These are phyloP conservation scores for Dalechampia spathulata DNA, from an alignment of 441 rosid species.

Conservation along the genomic window DNA sequence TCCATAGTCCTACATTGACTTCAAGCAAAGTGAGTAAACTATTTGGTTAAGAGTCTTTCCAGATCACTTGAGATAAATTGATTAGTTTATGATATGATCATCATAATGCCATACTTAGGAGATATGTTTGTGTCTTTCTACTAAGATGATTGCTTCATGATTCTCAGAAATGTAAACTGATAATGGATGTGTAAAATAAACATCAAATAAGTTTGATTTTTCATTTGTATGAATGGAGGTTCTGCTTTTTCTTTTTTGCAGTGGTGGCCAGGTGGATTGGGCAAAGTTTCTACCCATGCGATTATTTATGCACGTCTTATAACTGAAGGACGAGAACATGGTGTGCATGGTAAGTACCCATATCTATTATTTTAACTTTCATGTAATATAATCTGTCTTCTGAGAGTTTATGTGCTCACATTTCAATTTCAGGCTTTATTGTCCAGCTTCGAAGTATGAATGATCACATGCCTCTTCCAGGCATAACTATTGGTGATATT, in stretches of 20 bases:
- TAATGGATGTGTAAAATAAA: not conserved
- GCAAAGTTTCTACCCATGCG: slow-evolving; percentile 84
- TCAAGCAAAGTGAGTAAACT: slow-evolving; percentile 67
- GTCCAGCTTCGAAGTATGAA: slow-evolving; percentile 91
- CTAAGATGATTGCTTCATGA: not conserved
- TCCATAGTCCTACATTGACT: slow-evolving; percentile 84
- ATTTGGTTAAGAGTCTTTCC: not conserved
- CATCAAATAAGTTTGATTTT: not conserved
- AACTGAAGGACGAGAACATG: slow-evolving; percentile 59
- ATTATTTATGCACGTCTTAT: slow-evolving; percentile 86
- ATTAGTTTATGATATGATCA: too few species aligned
- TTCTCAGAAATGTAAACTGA: not conserved
- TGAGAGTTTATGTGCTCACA: slow-evolving; percentile 11
- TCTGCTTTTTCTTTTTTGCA: slow-evolving; percentile 21
- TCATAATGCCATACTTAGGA: not conserved
- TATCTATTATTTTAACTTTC: not conserved
- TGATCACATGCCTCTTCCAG: slow-evolving; percentile 93
- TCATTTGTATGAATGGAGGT: not conserved
- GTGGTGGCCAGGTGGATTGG: slow-evolving; percentile 99
- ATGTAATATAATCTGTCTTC: not conserved
- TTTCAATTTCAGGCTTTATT: slow-evolving; percentile 62
- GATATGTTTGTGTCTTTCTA: not conserved
- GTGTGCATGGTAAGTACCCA: slow-evolving; percentile 66
- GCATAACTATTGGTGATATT: slow-evolving; percentile 83
- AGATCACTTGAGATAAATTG: too few species aligned